Evolutionary conservation across 2,329 filamentous ascomycete species (phyloP).

Genomic region (Aspergillus nomiae): DNA sequence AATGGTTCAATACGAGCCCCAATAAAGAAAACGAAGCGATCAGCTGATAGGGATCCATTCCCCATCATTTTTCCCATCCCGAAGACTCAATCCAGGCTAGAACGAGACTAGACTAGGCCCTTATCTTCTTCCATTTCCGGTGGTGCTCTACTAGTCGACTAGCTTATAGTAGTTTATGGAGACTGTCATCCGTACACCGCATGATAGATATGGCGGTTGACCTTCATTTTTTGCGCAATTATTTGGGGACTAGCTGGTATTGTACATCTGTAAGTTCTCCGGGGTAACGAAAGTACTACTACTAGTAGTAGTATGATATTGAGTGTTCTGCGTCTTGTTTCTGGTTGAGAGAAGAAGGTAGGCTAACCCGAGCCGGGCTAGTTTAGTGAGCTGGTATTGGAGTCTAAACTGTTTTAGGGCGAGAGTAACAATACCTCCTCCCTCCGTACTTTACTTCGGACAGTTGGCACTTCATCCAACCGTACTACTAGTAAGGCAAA

Average conservation of each 20-base stretch:
- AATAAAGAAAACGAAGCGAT: not conserved
- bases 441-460: not conserved
- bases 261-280: not conserved
- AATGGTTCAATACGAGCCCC: not conserved
- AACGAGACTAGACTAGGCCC: not conserved
- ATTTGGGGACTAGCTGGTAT: not conserved
- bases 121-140: not conserved
- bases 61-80: not conserved
- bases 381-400: not conserved
- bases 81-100: not conserved
- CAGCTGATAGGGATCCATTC: not conserved
- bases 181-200: not conserved
- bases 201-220: not conserved
- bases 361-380: not conserved
- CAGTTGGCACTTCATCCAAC: not conserved
- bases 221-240: not conserved
- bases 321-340: not conserved
- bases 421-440: not conserved
- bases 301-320: not conserved
- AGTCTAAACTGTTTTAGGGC: not conserved
- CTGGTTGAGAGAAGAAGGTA: not conserved
- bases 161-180: constrained; percentile 3
- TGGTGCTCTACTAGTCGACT: not conserved
- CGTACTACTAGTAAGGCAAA: not conserved
- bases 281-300: not conserved